phyloP scores from a whole-genome alignment of 441 rosid species.

The Pelargonium fulgidum region DNA sequence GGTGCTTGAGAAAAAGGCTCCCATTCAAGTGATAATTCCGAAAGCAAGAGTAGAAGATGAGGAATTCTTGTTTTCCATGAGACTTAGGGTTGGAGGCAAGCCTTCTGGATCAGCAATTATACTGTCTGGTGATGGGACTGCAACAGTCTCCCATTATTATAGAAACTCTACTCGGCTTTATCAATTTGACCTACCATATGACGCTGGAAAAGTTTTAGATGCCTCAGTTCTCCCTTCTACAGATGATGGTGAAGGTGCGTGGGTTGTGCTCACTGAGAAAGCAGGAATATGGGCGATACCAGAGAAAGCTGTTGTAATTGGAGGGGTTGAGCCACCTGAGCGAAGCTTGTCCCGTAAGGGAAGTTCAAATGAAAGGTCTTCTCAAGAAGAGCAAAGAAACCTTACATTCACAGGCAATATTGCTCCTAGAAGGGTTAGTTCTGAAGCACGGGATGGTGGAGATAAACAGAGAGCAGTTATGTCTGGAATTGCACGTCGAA shows the following conservation, averaged over 20 bases:
- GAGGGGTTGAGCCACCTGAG: slow-evolving; percentile 95
- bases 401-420: slow-evolving; percentile 35
- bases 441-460: slow-evolving; percentile 55
- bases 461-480: slow-evolving; percentile 48
- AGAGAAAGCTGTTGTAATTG: slow-evolving; percentile 70
- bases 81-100: slow-evolving; percentile 75
- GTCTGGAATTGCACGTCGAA: slow-evolving; percentile 50
- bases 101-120: slow-evolving; percentile 80
- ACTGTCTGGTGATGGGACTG: slow-evolving; percentile 91
- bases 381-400: slow-evolving; percentile 55
- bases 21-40: slow-evolving; percentile 87
- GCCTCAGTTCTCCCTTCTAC: slow-evolving; percentile 75
- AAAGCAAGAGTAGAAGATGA: slow-evolving; percentile 94
- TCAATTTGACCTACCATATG: slow-evolving; percentile 90
- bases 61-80: slow-evolving; percentile 79
- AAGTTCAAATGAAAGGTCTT: slow-evolving; percentile 72
- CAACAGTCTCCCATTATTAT: slow-evolving; percentile 71
- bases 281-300: slow-evolving; percentile 99
- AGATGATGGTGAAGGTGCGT: slow-evolving; percentile 76
- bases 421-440: slow-evolving; percentile 59
- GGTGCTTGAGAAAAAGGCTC: slow-evolving; percentile 78
- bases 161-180: slow-evolving; percentile 67
- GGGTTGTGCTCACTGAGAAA: slow-evolving; percentile 88
- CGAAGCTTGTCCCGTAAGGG: slow-evolving; percentile 88
- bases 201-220: slow-evolving; percentile 92